phyloP scores from a whole-genome alignment of 1,139 yeast genomes.

The Suhomyces maxii region DNA sequence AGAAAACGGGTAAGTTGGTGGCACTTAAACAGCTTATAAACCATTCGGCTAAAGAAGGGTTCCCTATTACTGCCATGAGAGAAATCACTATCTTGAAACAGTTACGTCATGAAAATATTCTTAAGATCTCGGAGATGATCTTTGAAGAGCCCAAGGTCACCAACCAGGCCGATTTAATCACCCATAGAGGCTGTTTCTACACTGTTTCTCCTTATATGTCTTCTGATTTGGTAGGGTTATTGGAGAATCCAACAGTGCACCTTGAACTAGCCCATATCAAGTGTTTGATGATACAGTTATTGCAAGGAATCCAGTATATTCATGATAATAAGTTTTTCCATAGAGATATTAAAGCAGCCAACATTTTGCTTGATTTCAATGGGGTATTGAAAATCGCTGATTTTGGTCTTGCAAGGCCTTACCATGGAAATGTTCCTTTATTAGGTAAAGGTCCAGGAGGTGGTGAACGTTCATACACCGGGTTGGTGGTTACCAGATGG shows the following conservation, averaged over 20 bases:
- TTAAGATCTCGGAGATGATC: constrained; percentile 81
- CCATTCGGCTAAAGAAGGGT: constrained; percentile 85
- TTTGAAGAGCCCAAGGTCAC: constrained; percentile 55
- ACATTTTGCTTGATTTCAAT: constrained; percentile 70
- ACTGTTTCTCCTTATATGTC: constrained; percentile 95
- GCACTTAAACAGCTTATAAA: constrained; percentile 77
- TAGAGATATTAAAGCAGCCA: constrained; percentile 94
- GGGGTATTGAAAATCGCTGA: constrained; percentile 87
- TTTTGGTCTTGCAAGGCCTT: constrained; percentile 82
- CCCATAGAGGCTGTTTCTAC: constrained; percentile 60
- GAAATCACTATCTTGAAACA: constrained; percentile 84
- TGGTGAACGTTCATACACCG: constrained; percentile 78
- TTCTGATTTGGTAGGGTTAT: constrained; percentile 88
- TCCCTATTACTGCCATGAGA: constrained; percentile 93
- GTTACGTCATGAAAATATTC: constrained; percentile 66
- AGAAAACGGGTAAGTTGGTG: constrained; percentile 33
- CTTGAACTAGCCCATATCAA: constrained; percentile 71
- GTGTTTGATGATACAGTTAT: constrained; percentile 76
- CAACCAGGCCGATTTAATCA: constrained; percentile 32
- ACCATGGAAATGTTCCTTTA: constrained; percentile 70
- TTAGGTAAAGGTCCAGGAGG: constrained; percentile 64
- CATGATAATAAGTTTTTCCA: constrained; percentile 75
- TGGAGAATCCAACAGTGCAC: constrained; percentile 75
- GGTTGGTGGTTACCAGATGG: constrained; percentile 95
- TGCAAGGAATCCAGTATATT: constrained; percentile 78